These are phyloP conservation scores for Rhododendron ferrugineum DNA, from an alignment of 148 eudicot genomes.

Conservation along the genomic window DNA sequence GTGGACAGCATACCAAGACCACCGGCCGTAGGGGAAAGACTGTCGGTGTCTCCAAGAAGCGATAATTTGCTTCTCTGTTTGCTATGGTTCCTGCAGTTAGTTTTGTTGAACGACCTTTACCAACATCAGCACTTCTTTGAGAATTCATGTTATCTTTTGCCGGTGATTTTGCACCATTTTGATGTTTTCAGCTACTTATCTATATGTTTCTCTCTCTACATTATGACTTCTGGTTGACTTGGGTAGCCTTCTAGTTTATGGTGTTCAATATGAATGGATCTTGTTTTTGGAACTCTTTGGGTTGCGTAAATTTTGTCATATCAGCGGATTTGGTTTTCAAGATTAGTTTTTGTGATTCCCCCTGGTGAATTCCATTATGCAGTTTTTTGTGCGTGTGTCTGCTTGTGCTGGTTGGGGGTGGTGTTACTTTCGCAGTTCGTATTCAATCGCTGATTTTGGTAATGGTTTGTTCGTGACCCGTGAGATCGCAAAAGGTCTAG, in stretches of 20 bases:
- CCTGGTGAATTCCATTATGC: background rate
- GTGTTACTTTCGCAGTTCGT: background rate
- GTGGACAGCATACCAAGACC: slow-evolving; percentile 97
- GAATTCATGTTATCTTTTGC: background rate
- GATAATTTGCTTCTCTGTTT: slow-evolving; percentile 27
- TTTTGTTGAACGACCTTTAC: background rate
- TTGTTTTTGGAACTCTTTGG: background rate
- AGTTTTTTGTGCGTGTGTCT: background rate
- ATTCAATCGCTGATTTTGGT: background rate
- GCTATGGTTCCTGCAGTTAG: background rate
- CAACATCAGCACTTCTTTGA: background rate
- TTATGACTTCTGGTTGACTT: background rate
- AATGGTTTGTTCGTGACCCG: background rate
- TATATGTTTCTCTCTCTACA: background rate
- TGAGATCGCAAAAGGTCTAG: background rate
- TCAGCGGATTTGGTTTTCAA: background rate
- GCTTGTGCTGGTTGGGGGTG: background rate
- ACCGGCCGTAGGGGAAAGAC: slow-evolving; percentile 98
- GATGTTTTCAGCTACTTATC: slow-evolving; percentile 3
- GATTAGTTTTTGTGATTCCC: background rate
- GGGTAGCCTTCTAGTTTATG: background rate
- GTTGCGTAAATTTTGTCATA: background rate
- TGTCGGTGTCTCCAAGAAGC: slow-evolving; percentile 96
- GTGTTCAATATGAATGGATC: background rate
- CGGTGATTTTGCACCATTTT: background rate